These are phyloP conservation scores for Fraxinus paxiana DNA, from an alignment of 305 asterid species.

Conservation along the genomic window DNA sequence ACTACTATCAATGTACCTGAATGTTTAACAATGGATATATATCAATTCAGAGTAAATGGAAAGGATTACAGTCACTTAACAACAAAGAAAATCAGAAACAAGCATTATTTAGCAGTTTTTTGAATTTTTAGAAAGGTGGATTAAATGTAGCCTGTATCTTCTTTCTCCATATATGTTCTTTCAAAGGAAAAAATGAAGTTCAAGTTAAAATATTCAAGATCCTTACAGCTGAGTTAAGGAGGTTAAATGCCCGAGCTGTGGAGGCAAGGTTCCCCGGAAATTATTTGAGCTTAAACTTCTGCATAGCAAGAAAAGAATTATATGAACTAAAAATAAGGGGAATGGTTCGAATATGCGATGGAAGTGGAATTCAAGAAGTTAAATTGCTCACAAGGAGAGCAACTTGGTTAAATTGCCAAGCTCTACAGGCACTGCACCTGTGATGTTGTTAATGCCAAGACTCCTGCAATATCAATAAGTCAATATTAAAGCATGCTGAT, in stretches of 20 bases:
- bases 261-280: slow-evolving; percentile 51
- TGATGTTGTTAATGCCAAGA: slow-evolving; percentile 55
- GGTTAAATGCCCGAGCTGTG: slow-evolving; percentile 40
- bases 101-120: not conserved
- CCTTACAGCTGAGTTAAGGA: slow-evolving; percentile 49
- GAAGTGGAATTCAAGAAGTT: not conserved
- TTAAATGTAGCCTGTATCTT: not conserved
- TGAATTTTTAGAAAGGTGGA: not conserved
- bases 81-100: not conserved
- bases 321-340: not conserved
- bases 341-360: not conserved
- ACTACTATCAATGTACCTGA: slow-evolving; percentile 67
- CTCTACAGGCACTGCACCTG: slow-evolving; percentile 49
- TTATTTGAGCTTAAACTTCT: slow-evolving; percentile 60
- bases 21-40: slow-evolving; percentile 1
- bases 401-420: slow-evolving; percentile 50
- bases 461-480: slow-evolving; percentile 35
- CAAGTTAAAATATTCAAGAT: not conserved
- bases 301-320: not conserved
- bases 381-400: slow-evolving; percentile 40
- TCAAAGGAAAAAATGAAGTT: not conserved
- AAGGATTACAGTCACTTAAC: not conserved
- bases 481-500: not conserved
- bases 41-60: not conserved
- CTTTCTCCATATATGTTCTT: not conserved